These are phyloP conservation scores for Rachicladosporium sp. DNA, from an alignment of 2,329 filamentous ascomycete species.

Conservation along the genomic window DNA sequence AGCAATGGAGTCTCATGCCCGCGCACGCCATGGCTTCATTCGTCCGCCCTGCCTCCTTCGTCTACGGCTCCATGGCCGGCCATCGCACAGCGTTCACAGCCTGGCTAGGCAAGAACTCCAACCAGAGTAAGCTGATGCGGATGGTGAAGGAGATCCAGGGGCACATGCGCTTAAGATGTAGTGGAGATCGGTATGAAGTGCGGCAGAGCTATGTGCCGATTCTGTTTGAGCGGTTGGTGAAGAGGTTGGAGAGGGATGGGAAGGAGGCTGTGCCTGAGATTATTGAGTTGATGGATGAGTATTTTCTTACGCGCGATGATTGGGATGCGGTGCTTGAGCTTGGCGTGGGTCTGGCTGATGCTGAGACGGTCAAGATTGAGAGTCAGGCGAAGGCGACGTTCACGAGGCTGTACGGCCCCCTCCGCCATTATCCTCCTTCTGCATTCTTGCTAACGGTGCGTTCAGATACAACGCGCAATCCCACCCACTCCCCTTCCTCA, in stretches of 20 bases:
- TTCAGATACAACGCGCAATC: slow-evolving; percentile 69
- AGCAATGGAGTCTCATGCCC: slow-evolving; percentile 98
- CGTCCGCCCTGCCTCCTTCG: slow-evolving; percentile 77
- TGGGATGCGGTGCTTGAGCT: slow-evolving; percentile 88
- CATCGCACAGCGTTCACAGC: slow-evolving; percentile 64
- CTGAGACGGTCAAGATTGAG: slow-evolving; percentile 65
- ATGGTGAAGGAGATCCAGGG: slow-evolving; percentile 89
- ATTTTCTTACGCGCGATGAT: slow-evolving; percentile 88
- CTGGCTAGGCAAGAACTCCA: slow-evolving; percentile 95
- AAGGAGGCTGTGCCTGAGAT: slow-evolving; percentile 71
- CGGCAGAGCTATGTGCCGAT: slow-evolving; percentile 88
- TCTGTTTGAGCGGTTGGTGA: slow-evolving; percentile 70
- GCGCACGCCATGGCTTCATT: slow-evolving; percentile 92
- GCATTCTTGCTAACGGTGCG: slow-evolving; percentile 10
- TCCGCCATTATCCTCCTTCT: not conserved
- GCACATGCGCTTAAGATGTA: slow-evolving; percentile 85
- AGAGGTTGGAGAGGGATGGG: slow-evolving; percentile 62
- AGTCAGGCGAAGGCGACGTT: slow-evolving; percentile 79
- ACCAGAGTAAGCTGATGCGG: slow-evolving; percentile 59
- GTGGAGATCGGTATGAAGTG: slow-evolving; percentile 84
- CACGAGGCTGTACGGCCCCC: slow-evolving; percentile 56
- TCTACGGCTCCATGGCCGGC: slow-evolving; percentile 60
- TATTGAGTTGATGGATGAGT: slow-evolving; percentile 93
- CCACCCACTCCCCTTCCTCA: slow-evolving; percentile 93
- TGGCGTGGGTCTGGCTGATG: slow-evolving; percentile 71